Conservation (phyloP, 179 eudicot genomes). For the Spergularia azorica region DNA sequence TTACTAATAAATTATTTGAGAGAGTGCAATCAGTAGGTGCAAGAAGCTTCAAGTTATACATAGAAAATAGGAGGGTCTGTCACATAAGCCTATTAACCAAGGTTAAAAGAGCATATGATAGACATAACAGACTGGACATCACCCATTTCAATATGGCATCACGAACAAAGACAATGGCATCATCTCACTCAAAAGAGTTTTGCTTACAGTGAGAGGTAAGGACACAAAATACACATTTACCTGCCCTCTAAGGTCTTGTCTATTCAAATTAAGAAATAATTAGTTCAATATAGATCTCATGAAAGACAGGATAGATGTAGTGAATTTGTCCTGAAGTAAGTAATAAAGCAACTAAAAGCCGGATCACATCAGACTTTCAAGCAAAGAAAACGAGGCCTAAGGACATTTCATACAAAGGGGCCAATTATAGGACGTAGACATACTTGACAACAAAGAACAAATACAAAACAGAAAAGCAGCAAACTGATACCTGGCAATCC, state of each 20-base stretch:
- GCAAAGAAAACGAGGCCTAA: too few species aligned
- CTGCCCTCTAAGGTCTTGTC: background rate
- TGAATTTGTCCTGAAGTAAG: too few species aligned
- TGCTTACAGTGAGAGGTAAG: background rate
- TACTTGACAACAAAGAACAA: background rate
- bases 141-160: background rate
- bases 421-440: background rate
- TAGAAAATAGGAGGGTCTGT: background rate
- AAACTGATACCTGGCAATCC: constrained; percentile 66
- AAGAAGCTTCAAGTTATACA: background rate
- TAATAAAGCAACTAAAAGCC: too few species aligned
- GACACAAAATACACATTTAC: background rate
- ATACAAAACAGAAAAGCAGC: background rate
- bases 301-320: too few species aligned
- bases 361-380: too few species aligned
- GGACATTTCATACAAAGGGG: background rate
- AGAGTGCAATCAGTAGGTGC: background rate
- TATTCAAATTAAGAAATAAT: too few species aligned
- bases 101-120: background rate
- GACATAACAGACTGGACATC: background rate
- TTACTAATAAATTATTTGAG: constrained; percentile 7
- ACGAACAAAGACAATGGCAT: background rate
- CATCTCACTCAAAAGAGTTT: background rate
- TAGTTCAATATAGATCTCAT: too few species aligned
- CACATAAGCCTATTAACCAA: background rate